Evolutionary conservation across 768 basidiomycete genomes (phyloP).

Genomic region (Russula compacta): DNA sequence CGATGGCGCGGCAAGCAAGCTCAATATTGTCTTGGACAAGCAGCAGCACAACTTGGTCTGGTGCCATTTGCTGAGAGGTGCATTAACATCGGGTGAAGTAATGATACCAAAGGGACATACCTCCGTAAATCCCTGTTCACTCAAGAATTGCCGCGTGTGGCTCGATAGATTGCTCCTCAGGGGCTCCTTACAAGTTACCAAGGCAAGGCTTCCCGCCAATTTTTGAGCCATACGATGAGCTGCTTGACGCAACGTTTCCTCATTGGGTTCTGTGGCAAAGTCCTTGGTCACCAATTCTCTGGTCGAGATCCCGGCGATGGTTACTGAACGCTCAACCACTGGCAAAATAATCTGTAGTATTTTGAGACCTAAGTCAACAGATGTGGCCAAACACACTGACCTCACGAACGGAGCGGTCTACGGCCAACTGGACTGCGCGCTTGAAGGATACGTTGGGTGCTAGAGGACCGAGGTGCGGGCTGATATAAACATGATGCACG

Average conservation of each 20-base stretch:
- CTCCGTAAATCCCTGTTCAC: conserved; percentile 86
- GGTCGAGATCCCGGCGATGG: conserved; percentile 96
- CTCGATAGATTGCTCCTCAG: conserved; percentile 84
- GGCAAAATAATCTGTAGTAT: conserved; percentile 77
- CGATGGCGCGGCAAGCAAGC: conserved; percentile 86
- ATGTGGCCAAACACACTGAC: conserved; percentile 32
- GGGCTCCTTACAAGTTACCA: conserved; percentile 98
- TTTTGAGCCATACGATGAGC: conserved; percentile 96
- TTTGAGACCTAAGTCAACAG: conserved; percentile 1
- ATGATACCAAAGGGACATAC: conserved; percentile 31
- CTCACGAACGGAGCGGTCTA: conserved; percentile 93
- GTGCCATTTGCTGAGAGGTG: conserved; percentile 47
- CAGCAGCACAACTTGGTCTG: conserved; percentile 70
- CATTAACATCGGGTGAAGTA: conserved; percentile 9
- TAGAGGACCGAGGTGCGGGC: conserved; percentile 62
- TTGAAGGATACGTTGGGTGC: conserved; percentile 79
- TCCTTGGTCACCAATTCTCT: conserved; percentile 93
- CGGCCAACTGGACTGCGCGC: conserved; percentile 80
- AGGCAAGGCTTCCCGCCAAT: conserved; percentile 88
- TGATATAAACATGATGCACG: conserved; percentile 67
- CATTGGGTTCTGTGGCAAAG: conserved; percentile 86
- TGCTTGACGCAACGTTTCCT: conserved; percentile 83
- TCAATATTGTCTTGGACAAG: conserved; percentile 91
- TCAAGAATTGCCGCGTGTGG: conserved; percentile 75
- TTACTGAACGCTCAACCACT: conserved; percentile 96